phyloP scores from a whole-genome alignment of 208 protist species.

The Wallacemonas sp. region DNA sequence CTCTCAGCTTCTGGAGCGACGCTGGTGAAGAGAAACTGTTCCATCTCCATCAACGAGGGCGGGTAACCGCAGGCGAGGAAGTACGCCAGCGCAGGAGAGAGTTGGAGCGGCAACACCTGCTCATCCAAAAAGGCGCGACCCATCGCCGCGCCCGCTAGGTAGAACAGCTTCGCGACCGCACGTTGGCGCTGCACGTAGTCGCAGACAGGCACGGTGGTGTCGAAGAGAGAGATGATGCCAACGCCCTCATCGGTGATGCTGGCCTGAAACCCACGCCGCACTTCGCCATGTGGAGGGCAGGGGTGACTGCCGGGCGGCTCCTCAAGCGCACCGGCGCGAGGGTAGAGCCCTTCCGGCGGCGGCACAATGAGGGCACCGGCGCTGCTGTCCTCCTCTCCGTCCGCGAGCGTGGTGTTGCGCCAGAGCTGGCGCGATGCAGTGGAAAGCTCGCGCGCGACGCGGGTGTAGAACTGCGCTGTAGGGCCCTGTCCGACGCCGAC shows the following conservation, averaged over 20 bases:
- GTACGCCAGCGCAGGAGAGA: constrained; percentile 65
- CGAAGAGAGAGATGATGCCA: constrained; percentile 9
- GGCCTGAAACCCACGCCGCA: constrained; percentile 1
- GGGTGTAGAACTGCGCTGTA: constrained; percentile 90
- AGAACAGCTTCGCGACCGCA: constrained; percentile 51
- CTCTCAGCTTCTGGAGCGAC: constrained; percentile 30
- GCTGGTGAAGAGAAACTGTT: constrained; percentile 11
- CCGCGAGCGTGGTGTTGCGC: constrained; percentile 22
- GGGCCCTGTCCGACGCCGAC: constrained; percentile 88
- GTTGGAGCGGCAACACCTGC: constrained; percentile 71
- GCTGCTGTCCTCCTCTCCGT: background rate
- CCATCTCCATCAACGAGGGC: constrained; percentile 12
- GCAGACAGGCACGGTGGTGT: constrained; percentile 15
- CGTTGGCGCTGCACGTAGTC: constrained; percentile 54
- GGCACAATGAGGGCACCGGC: constrained; percentile 20
- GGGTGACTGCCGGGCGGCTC: background rate
- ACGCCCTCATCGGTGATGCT: constrained; percentile 12
- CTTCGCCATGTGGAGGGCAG: background rate
- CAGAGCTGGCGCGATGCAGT: constrained; percentile 48
- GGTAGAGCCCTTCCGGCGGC: constrained; percentile 29
- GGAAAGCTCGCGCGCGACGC: constrained; percentile 65
- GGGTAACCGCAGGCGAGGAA: constrained; percentile 63
- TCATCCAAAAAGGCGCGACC: constrained; percentile 80
- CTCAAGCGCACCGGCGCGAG: background rate
- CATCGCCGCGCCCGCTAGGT: constrained; percentile 72